phyloP scores from a whole-genome alignment of 1,284 basidiomycete species.

The Heterobasidion parviporum region DNA sequence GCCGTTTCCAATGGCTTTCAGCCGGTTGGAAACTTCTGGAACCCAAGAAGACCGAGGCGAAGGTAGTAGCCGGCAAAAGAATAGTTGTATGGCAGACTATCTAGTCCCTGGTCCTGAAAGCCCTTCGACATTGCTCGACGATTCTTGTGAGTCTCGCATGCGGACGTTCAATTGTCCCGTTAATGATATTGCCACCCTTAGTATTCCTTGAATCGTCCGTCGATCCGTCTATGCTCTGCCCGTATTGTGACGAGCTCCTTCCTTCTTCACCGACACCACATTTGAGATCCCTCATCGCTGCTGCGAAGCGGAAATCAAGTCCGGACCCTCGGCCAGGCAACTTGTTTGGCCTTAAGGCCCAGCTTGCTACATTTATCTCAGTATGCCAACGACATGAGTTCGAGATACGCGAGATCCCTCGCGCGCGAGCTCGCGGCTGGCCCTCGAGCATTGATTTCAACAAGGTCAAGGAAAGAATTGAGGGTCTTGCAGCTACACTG shows the following conservation, averaged over 20 bases:
- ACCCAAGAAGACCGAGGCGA: background rate
- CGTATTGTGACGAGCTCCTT: constrained; percentile 66
- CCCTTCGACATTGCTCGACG: constrained; percentile 3
- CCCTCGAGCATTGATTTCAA: constrained; percentile 63
- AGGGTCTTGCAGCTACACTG: constrained; percentile 25
- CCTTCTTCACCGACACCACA: constrained; percentile 54
- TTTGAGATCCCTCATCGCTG: constrained; percentile 44
- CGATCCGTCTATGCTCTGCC: constrained; percentile 63
- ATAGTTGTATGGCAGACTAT: background rate
- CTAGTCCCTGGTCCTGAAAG: background rate
- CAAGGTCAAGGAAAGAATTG: constrained; percentile 41
- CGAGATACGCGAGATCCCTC: constrained; percentile 60
- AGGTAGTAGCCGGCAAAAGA: background rate
- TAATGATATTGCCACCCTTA: constrained; percentile 16
- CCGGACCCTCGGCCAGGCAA: constrained; percentile 63
- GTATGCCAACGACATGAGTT: constrained; percentile 73
- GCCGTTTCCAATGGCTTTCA: constrained; percentile 10
- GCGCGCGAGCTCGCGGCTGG: constrained; percentile 64
- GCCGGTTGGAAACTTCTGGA: background rate
- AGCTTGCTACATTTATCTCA: constrained; percentile 49
- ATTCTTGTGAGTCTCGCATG: constrained; percentile 9
- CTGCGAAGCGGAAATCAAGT: constrained; percentile 41
- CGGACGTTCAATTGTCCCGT: background rate
- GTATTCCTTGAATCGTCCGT: constrained; percentile 33
- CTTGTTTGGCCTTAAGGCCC: constrained; percentile 56